Evolutionary conservation across 2,329 filamentous ascomycete genomes (phyloP), one percentile per base, ranked within the genome.

Genomic region (Pyrenophora seminiperda): DNA sequence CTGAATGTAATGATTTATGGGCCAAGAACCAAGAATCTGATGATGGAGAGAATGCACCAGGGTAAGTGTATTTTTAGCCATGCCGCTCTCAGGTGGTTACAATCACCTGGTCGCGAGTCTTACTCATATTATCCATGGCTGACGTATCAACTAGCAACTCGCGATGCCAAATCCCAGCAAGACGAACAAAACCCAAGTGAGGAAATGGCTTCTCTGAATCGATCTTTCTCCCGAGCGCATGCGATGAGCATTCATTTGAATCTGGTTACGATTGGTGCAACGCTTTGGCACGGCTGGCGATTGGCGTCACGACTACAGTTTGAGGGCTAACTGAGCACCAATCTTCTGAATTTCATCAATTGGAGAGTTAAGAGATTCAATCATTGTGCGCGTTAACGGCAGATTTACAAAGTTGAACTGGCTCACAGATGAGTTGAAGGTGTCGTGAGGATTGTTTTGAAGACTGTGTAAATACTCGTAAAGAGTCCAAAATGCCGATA

Each of bases 181-280:
- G 18, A 19, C 7, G 43, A 54, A 1, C 32, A 20, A 1, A 31
- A n/a, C 0, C 39, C 47, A 1, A 63, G 54, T 30, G 53, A 53
- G 2, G 58, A 63, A 14, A 65, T 62, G 54, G 42, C 59, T 31
- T 32, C 38, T 2, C 37, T 73, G 1, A 74, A 75, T 42, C 64
- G 65, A 7, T 58, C 43, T 0, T 77, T 77, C 46, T 65, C 68
- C 1, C 53, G 58, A 9, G 68, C 68, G 17, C 74, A 77, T 60
- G 74, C 74, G 7, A 75, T 76, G 71, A 70, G 66, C 9, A 76
- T 77, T 22, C 75, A 76, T 65, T 24, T 77, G 17, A 77, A 78
- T 51, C 58, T 75, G 2, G 62, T 77, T 15, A 64, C 73, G 0
- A 61, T 77, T 41, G 52, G 54, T 10, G 64, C 61, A 38, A 71